Base-by-base conservation (phyloP, 805 yeast species). In the Candida ulmi region DNA sequence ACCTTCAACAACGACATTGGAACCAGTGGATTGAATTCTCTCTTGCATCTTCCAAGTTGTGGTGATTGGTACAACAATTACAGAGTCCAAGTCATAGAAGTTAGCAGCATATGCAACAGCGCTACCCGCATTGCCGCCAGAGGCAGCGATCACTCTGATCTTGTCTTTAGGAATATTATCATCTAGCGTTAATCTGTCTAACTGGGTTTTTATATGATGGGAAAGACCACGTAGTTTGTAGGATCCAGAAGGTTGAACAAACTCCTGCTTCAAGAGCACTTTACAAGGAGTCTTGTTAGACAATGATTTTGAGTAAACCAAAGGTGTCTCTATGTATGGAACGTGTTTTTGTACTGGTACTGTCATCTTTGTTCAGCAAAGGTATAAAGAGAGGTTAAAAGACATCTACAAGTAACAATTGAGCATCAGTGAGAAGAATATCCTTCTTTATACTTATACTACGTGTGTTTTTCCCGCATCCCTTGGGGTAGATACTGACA, bases 211-310 rank as follows among this genome's bases (percentile, higher is more conserved):
- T 26, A 76, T 65, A 32, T 72, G 58, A 42, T 72, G 52, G 6
- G 80, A 79, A 23, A 76, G 63, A 1, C 82, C 81, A 48, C 82
- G 60, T 17, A 75, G 60, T 54, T 76, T 76, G 60, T 76, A 76
- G 41, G 77, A 70, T 1, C 80, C 80, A 11, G 77, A 66, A 6
- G 81, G 81, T 48, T 76, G 81, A 24, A 69, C 64, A 37, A 60
- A 63, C 47, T 77, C 81, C 44, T 69, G 66, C 45, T 76, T 76
- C 39, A 75, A 57, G 27, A 66, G 60, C 1, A 74, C 57, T 11
- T 66, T 58, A 43, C 72, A 71, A 32, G 42, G 63, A 40, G 42
- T 48, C 43, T 37, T 49, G 30, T 8, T 54, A 58, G 56, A 59
- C 35, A 38, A 48, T 23, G 32, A 58, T 17, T n/a, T 68, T 54